Percentiles rank a stretch among this genome's conserved stretches.
These are phyloP conservation scores for Mrakia frigida DNA, from an alignment of 768 basidiomycete species.

Conservation along the genomic window DNA sequence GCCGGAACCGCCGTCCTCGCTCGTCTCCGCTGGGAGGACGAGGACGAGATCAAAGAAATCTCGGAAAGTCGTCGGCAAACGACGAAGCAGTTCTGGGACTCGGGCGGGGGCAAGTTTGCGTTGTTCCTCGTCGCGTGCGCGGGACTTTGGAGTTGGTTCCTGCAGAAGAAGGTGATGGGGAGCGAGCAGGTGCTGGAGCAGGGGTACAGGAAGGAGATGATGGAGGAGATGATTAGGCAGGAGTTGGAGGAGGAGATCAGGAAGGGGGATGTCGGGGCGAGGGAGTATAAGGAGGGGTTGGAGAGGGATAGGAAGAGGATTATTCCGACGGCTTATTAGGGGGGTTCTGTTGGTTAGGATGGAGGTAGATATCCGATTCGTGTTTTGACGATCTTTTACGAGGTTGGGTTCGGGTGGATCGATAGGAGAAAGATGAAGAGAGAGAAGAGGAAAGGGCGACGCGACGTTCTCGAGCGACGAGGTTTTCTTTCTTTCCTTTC, in stretches of 20 bases:
- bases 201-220: background rate
- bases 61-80: background rate
- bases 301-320: no score
- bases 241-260: background rate
- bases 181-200: background rate
- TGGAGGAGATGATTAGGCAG: conserved; percentile 3
- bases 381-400: no score
- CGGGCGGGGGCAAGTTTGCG: background rate
- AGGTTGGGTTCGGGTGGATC: no score
- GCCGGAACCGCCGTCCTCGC: conserved; percentile 62
- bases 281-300: no score
- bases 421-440: no score
- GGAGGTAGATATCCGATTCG: no score
- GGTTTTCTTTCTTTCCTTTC: no score
- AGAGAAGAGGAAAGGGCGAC: no score
- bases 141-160: background rate
- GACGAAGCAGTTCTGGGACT: background rate
- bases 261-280: background rate
- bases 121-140: background rate
- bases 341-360: no score
- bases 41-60: conserved; percentile 12
- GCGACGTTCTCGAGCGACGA: no score
- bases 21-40: conserved; percentile 25
- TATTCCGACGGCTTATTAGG: no score
- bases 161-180: background rate